Conservation (phyloP, 257 asterid species). For the Solanum sejunctum region DNA sequence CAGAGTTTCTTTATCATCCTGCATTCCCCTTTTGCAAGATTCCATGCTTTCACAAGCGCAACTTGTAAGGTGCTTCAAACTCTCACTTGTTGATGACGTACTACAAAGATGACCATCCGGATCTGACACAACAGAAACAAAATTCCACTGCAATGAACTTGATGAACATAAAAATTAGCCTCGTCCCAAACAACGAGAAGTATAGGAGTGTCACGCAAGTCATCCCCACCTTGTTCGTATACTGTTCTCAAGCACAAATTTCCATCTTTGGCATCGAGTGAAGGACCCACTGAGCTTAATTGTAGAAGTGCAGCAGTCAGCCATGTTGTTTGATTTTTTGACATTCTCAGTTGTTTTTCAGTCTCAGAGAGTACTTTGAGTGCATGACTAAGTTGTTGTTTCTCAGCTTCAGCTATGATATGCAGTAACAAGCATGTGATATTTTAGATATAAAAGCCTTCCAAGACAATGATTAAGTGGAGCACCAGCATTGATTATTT, state of each 20-base stretch:
- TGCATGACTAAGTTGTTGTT: constrained; percentile 68
- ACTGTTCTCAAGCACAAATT: constrained; percentile 28
- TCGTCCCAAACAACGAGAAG: neutral
- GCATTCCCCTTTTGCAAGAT: constrained; percentile 18
- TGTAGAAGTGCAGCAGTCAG: constrained; percentile 72
- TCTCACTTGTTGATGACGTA: constrained; percentile 60
- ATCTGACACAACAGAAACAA: constrained; percentile 1
- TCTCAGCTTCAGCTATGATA: constrained; percentile 54
- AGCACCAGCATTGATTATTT: neutral
- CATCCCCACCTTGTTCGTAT: constrained; percentile 44
- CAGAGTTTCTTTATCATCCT: constrained; percentile 27
- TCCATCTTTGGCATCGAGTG: constrained; percentile 23
- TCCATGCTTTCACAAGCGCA: constrained; percentile 28
- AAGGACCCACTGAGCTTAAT: constrained; percentile 45
- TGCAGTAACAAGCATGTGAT: neutral
- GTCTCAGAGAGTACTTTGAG: constrained; percentile 72
- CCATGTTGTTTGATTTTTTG: constrained; percentile 81
- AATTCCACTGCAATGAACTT: neutral
- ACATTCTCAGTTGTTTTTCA: constrained; percentile 65
- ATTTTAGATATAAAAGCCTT: neutral
- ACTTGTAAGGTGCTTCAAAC: constrained; percentile 39
- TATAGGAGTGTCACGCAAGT: neutral
- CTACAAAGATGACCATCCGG: constrained; percentile 59
- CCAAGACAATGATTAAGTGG: neutral
- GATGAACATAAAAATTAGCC: neutral